Conservation (phyloP, 2,329 filamentous ascomycete species). For the Drechslerella stenobrocha region DNA sequence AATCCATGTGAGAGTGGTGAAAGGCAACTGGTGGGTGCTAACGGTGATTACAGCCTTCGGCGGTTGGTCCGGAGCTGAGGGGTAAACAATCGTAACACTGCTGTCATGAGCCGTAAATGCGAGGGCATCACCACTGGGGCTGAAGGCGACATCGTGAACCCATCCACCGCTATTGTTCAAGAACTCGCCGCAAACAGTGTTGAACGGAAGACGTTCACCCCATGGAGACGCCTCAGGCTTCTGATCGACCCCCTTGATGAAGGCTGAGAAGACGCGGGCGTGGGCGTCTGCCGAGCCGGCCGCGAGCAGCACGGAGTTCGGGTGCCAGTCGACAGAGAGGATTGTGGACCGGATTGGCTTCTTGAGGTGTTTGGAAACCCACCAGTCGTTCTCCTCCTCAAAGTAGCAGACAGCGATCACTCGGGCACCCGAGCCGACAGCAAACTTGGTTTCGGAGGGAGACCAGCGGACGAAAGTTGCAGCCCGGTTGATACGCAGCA, state of each 20-base stretch:
- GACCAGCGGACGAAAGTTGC: slow-evolving; percentile 98
- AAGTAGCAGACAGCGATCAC: slow-evolving; percentile 98
- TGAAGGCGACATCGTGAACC: slow-evolving; percentile 92
- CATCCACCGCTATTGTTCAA: slow-evolving; percentile 95
- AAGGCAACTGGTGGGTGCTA: slow-evolving; percentile 84
- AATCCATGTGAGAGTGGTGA: slow-evolving; percentile 91
- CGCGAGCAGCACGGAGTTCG: slow-evolving; percentile 91
- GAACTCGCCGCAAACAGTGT: slow-evolving; percentile 96
- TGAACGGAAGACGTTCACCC: slow-evolving; percentile 95
- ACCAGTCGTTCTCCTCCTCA: slow-evolving; percentile 99
- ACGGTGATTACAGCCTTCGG: slow-evolving; percentile 88
- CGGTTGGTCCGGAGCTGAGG: slow-evolving; percentile 83
- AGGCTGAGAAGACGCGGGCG: slow-evolving; percentile 88
- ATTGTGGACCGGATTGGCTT: slow-evolving; percentile 98
- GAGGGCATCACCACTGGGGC: slow-evolving; percentile 86
- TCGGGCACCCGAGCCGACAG: slow-evolving; percentile 91
- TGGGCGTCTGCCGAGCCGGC: slow-evolving; percentile 97
- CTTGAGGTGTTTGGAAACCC: slow-evolving; percentile 99
- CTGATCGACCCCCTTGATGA: slow-evolving; percentile 91
- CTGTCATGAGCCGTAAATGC: slow-evolving; percentile 95
- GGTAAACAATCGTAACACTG: slow-evolving; percentile 95
- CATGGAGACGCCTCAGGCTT: slow-evolving; percentile 84
- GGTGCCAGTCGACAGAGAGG: slow-evolving; percentile 93
- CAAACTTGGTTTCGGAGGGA: slow-evolving; percentile 94
- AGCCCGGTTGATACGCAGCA: slow-evolving; percentile 93